A percentile compares a stretch with the other conserved stretches of the same genome.
These are phyloP conservation scores for Trichoderma hamatum DNA, from an alignment of 2,329 filamentous ascomycete genomes.

Conservation along the genomic window DNA sequence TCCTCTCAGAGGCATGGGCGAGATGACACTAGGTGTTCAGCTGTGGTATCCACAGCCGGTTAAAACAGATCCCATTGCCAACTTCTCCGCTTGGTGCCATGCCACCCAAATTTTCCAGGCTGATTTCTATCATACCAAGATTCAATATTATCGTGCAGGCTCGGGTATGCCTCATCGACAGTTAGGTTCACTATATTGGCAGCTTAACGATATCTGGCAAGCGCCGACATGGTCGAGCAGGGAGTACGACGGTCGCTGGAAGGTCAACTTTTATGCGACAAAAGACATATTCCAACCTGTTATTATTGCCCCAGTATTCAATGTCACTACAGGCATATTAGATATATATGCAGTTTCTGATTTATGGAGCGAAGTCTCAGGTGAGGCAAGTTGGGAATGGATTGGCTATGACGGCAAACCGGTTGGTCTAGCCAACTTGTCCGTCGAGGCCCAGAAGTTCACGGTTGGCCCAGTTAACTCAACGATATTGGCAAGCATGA, in stretches of 20 bases:
- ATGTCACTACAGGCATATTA: constrained; percentile 7
- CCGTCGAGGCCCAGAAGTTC: background rate
- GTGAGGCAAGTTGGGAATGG: constrained; percentile 19
- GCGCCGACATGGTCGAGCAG: constrained; percentile 14
- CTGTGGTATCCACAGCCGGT: constrained; percentile 5
- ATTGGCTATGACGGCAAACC: constrained; percentile 15
- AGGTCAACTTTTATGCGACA: constrained; percentile 15
- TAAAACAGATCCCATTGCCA: constrained; percentile 1
- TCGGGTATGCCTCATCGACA: constrained; percentile 10
- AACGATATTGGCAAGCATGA: constrained; percentile 4
- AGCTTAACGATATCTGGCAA: constrained; percentile 20
- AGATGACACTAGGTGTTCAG: constrained; percentile 5
- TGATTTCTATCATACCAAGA: constrained; percentile 15
- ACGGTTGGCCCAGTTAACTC: constrained; percentile 13
- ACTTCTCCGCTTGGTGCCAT: constrained; percentile 18
- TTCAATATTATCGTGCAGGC: constrained; percentile 15
- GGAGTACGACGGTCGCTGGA: constrained; percentile 17
- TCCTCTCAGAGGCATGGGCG: constrained; percentile 10
- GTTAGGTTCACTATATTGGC: constrained; percentile 11
- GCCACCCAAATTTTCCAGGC: constrained; percentile 7
- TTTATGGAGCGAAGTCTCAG: constrained; percentile 6
- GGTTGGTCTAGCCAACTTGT: background rate
- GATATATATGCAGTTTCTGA: constrained; percentile 3
- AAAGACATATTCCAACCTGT: constrained; percentile 16
- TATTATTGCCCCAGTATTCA: constrained; percentile 10